Percentiles rank a stretch among this genome's conserved stretches.
Evolutionary conservation across 768 basidiomycete genomes (phyloP).

Genomic region (Flagelloscypha sp.): DNA sequence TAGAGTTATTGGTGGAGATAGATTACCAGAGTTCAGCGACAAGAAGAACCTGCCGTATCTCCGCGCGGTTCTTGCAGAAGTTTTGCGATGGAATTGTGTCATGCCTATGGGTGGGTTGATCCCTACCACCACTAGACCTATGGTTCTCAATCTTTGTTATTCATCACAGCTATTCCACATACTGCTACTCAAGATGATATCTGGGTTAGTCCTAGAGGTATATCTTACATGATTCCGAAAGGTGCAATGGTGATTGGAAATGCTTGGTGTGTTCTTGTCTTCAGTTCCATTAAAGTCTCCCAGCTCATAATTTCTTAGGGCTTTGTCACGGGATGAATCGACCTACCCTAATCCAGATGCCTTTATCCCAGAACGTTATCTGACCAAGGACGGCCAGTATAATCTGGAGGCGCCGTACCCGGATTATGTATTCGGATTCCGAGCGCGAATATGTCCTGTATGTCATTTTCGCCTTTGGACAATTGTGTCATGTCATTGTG

Average conservation of each 20-base stretch:
- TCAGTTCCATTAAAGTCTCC: background rate
- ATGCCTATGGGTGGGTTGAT: slow-evolving; percentile 1
- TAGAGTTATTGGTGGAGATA: slow-evolving; percentile 21
- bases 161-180: too few species aligned
- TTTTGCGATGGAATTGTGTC: slow-evolving; percentile 3
- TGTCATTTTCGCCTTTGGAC: too few species aligned
- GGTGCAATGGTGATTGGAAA: background rate
- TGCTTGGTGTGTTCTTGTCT: background rate
- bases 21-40: slow-evolving; percentile 20
- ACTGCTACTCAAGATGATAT: too few species aligned
- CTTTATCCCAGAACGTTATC: background rate
- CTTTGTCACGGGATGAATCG: background rate
- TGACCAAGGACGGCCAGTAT: too few species aligned
- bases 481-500: too few species aligned
- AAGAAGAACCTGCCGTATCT: slow-evolving; percentile 15
- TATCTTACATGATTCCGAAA: background rate
- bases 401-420: too few species aligned
- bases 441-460: too few species aligned
- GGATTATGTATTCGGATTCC: too few species aligned
- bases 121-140: too few species aligned
- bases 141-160: too few species aligned
- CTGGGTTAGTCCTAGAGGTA: too few species aligned
- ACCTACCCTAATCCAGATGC: background rate
- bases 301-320: background rate
- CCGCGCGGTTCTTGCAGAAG: slow-evolving; percentile 25